phyloP scores from a whole-genome alignment of 2,329 filamentous ascomycete species.

The Aureobasidium namibiae region DNA sequence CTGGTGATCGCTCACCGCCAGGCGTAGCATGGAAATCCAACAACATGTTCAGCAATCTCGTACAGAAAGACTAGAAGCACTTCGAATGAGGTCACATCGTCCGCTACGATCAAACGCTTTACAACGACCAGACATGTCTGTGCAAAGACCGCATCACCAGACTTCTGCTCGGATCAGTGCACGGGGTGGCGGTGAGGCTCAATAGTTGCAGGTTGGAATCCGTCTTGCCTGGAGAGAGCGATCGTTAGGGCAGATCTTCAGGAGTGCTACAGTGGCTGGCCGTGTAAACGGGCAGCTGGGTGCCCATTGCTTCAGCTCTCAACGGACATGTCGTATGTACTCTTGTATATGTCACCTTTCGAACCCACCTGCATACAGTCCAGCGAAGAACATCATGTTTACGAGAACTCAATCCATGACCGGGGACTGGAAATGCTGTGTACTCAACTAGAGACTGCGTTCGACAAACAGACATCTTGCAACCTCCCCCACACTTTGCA shows the following conservation, averaged over 20 bases:
- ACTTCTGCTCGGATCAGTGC: not conserved
- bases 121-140: not conserved
- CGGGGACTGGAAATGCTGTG: too few species aligned
- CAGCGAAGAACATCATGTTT: too few species aligned
- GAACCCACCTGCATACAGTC: too few species aligned
- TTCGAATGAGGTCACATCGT: not conserved
- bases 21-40: conserved; percentile 8
- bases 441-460: too few species aligned
- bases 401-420: too few species aligned
- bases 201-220: not conserved
- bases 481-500: not conserved
- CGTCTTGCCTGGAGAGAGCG: not conserved
- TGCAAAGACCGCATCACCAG: not conserved
- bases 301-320: not conserved
- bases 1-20: not conserved
- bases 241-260: not conserved
- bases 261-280: not conserved
- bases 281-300: not conserved
- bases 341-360: too few species aligned
- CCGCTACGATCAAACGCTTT: not conserved
- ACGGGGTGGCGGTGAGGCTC: not conserved
- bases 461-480: too few species aligned
- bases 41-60: conserved; percentile 13
- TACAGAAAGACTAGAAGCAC: not conserved
- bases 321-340: not conserved